A percentile compares a stretch with the other conserved stretches of the same genome.
These are phyloP conservation scores for Suillus discolor DNA, from an alignment of 768 basidiomycete species.

Conservation along the genomic window DNA sequence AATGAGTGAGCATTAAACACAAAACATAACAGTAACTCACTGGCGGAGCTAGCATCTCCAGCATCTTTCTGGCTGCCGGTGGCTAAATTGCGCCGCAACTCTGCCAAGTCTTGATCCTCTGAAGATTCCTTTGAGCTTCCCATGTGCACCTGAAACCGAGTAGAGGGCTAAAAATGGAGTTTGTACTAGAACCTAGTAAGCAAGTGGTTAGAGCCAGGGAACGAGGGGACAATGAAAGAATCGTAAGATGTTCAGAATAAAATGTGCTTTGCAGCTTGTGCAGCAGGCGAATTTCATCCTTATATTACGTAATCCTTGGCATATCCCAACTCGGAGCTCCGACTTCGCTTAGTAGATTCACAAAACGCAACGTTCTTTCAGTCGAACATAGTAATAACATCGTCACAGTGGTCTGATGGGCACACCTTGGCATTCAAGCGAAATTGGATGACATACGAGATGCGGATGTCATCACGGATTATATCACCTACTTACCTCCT, in stretches of 20 bases:
- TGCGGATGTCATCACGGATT: too few species aligned
- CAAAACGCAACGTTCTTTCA: too few species aligned
- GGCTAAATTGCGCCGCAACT: conserved; percentile 54
- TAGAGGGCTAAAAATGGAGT: neutral
- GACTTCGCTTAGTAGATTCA: too few species aligned
- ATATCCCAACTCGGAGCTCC: too few species aligned
- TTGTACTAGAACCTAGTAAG: neutral
- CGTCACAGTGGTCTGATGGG: too few species aligned
- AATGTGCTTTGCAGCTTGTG: too few species aligned
- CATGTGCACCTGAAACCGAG: conserved; percentile 8
- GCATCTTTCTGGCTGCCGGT: conserved; percentile 36
- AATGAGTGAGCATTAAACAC: neutral
- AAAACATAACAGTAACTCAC: conserved; percentile 18
- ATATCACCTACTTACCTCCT: too few species aligned
- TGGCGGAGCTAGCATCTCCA: conserved; percentile 21
- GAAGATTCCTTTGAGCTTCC: conserved; percentile 12
- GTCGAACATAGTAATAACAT: too few species aligned
- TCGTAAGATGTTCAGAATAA: neutral
- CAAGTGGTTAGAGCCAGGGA: neutral
- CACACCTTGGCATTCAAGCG: too few species aligned
- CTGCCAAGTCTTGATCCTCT: conserved; percentile 48
- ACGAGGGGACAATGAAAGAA: neutral
- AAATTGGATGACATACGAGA: too few species aligned
- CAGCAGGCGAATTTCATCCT: too few species aligned
- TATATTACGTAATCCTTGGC: too few species aligned